Evolutionary conservation across 192 early-diverging fungal genomes (phyloP).

Genomic region (Spizellomyces punctatus): DNA sequence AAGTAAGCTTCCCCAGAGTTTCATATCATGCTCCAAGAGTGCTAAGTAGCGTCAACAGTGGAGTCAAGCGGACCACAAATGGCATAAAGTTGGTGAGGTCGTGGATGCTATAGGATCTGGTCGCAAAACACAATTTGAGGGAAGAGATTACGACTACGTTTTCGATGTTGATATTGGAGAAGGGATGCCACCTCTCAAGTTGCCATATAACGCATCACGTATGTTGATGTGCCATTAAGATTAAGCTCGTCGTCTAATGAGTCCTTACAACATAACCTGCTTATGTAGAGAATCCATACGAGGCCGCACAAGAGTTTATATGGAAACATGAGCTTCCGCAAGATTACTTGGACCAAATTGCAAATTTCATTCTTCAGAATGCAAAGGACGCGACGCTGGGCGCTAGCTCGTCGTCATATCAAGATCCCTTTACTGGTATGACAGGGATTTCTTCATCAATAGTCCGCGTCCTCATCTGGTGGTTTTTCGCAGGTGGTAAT

Average conservation of each 20-base stretch:
- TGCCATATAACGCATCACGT: conserved; percentile 90
- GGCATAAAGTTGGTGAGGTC: conserved; percentile 92
- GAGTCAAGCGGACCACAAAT: conserved; percentile 57
- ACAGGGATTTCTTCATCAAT: neutral
- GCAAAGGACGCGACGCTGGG: conserved; percentile 67
- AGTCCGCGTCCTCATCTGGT: neutral
- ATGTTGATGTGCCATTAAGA: neutral
- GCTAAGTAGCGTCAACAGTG: conserved; percentile 51
- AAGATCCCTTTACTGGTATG: conserved; percentile 69
- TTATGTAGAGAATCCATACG: conserved; percentile 86
- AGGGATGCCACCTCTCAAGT: conserved; percentile 77
- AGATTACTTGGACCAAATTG: conserved; percentile 90
- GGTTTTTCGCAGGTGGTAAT: conserved; percentile 9
- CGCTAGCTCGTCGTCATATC: conserved; percentile 29
- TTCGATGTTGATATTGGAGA: conserved; percentile 96
- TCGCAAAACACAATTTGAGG: conserved; percentile 79
- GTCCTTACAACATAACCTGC: neutral
- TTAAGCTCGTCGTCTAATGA: neutral
- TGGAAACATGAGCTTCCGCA: conserved; percentile 76
- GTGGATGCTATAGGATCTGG: conserved; percentile 81
- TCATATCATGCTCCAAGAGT: neutral
- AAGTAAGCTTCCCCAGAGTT: conserved; percentile 25
- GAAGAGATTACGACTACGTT: conserved; percentile 95
- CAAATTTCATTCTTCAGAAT: conserved; percentile 91
- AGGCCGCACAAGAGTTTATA: conserved; percentile 91